A percentile compares a stretch with the other conserved stretches of the same genome.
Conservation (phyloP, 441 rosid genomes). For the Arabidopsis hybrid region DNA sequence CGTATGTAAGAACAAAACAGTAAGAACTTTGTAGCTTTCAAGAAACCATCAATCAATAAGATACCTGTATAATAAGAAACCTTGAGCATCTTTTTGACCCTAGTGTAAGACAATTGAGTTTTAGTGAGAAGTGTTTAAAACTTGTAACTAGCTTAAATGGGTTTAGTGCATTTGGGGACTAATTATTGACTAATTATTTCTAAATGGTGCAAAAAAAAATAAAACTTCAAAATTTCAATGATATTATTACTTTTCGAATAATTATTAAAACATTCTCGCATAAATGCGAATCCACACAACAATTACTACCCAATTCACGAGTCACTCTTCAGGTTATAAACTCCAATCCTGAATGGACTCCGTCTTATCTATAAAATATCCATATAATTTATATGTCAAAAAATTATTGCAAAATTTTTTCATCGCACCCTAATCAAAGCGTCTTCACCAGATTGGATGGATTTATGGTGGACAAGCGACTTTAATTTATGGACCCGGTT, state of each 20-base stretch:
- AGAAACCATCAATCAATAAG: constrained; percentile 18
- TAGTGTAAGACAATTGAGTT: constrained; percentile 1
- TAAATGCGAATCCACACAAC: not conserved
- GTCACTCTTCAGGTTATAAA: constrained; percentile 16
- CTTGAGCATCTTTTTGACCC: constrained; percentile 30
- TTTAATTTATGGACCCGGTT: not conserved
- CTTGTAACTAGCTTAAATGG: not conserved
- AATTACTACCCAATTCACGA: not conserved
- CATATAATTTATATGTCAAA: not conserved
- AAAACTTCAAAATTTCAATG: not conserved
- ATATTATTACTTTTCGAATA: constrained; percentile 2
- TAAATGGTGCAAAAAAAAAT: no score
- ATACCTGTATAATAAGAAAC: constrained; percentile 25
- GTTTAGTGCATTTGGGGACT: not conserved
- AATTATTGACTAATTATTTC: no score
- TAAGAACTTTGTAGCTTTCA: constrained; percentile 21
- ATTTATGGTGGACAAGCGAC: constrained; percentile 5
- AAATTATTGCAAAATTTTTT: not conserved
- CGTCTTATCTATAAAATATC: constrained; percentile 1
- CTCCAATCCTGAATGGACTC: constrained; percentile 12
- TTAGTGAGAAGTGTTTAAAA: not conserved
- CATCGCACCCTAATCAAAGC: constrained; percentile 10
- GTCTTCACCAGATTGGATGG: constrained; percentile 12
- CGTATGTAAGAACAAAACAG: not conserved
- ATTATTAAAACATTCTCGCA: not conserved